Conservation (phyloP, 2,329 filamentous ascomycete species). For the Cytospora chrysosperma region DNA sequence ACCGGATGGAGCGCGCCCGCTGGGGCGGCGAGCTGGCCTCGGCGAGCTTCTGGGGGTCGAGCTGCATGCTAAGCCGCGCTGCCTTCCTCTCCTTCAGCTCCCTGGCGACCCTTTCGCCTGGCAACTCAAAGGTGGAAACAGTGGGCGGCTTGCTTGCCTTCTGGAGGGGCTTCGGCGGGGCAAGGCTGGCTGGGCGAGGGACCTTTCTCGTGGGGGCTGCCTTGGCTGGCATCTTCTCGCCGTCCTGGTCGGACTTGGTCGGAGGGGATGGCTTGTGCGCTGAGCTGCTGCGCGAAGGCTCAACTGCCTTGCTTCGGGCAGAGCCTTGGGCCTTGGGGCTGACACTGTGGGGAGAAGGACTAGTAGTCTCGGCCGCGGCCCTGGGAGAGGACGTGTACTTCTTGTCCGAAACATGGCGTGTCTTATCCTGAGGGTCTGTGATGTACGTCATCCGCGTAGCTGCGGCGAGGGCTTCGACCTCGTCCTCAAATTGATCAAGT, state of each 20-base stretch:
- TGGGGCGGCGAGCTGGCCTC: constrained; percentile 38
- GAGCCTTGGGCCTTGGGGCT: not conserved
- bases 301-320: not conserved
- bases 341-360: not conserved
- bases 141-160: constrained; percentile 59
- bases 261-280: not conserved
- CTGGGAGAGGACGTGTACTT: constrained; percentile 2
- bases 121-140: constrained; percentile 58
- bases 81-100: constrained; percentile 59
- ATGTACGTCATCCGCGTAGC: constrained; percentile 19
- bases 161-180: constrained; percentile 44
- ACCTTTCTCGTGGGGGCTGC: constrained; percentile 31
- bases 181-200: constrained; percentile 41
- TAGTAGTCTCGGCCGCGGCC: not conserved
- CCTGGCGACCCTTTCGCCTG: constrained; percentile 59
- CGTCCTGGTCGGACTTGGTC: not conserved
- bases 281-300: not conserved
- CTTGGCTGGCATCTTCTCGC: constrained; percentile 29
- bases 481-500: constrained; percentile 60
- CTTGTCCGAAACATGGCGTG: not conserved
- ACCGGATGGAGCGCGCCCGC: constrained; percentile 47
- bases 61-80: constrained; percentile 46
- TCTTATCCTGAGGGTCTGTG: not conserved
- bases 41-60: constrained; percentile 37
- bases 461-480: constrained; percentile 51